Evolutionary conservation across 1,284 basidiomycete genomes (phyloP).

Genomic region (Xerocomus minutiporus): DNA sequence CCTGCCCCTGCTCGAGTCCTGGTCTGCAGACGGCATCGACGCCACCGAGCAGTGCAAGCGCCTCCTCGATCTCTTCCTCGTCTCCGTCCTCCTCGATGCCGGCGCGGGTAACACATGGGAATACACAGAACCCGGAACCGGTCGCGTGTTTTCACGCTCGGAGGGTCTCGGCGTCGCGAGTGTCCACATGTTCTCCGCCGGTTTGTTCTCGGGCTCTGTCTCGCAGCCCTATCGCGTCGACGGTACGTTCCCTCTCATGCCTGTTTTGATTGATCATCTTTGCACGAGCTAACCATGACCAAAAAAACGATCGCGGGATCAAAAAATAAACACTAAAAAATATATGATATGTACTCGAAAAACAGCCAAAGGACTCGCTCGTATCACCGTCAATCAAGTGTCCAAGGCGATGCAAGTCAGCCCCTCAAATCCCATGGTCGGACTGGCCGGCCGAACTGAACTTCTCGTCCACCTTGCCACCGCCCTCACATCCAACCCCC

Average conservation of each 20-base stretch:
- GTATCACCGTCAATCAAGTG: slow-evolving; percentile 59
- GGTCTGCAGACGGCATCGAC: slow-evolving; percentile 48
- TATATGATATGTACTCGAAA: neutral
- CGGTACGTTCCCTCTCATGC: slow-evolving; percentile 41
- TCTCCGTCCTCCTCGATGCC: slow-evolving; percentile 90
- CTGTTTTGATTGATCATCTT: neutral
- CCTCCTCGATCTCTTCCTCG: slow-evolving; percentile 87
- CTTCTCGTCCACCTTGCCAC: slow-evolving; percentile 70
- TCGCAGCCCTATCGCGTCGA: slow-evolving; percentile 71
- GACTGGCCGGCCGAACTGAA: slow-evolving; percentile 80
- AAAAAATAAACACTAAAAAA: slow-evolving; percentile 6
- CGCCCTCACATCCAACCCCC: slow-evolving; percentile 60
- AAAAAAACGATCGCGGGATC: slow-evolving; percentile 2
- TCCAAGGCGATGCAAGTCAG: slow-evolving; percentile 80
- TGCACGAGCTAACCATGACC: neutral
- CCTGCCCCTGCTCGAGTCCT: slow-evolving; percentile 52
- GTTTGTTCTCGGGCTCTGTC: slow-evolving; percentile 73
- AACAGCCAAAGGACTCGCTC: slow-evolving; percentile 67
- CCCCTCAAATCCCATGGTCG: slow-evolving; percentile 80
- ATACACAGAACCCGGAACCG: slow-evolving; percentile 63
- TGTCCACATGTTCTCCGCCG: slow-evolving; percentile 82
- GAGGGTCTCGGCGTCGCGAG: slow-evolving; percentile 94
- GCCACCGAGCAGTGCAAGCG: slow-evolving; percentile 64
- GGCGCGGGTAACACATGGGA: slow-evolving; percentile 85
- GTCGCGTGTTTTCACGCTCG: slow-evolving; percentile 64